Conservation (phyloP, 2,329 filamentous ascomycete species). For the Microascus cirrosus region DNA sequence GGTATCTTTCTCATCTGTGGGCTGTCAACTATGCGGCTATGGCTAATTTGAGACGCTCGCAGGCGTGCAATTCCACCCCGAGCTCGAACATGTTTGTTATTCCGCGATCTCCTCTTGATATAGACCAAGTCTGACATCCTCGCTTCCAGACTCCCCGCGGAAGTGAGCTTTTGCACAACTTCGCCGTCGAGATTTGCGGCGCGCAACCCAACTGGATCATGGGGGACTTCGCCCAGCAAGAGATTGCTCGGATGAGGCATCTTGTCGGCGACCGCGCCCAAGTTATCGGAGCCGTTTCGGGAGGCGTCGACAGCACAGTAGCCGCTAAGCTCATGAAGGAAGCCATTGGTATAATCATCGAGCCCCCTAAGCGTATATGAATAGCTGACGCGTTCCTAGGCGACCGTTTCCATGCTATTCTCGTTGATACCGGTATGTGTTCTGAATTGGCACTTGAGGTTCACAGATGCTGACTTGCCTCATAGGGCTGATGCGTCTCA, state of each 20-base stretch:
- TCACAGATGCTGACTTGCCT: too few relatives aligned
- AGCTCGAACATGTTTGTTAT: constrained; percentile 37
- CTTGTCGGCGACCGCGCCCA: constrained; percentile 75
- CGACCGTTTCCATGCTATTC: constrained; percentile 49
- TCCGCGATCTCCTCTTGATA: not conserved
- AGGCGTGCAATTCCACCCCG: constrained; percentile 67
- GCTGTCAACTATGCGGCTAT: too few relatives aligned
- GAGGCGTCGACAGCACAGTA: constrained; percentile 85
- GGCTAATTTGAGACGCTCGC: constrained; percentile 33
- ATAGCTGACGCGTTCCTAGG: not conserved
- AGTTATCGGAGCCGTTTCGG: constrained; percentile 48
- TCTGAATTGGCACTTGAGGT: too few relatives aligned
- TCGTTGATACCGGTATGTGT: constrained; percentile 64
- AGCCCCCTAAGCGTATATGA: not conserved
- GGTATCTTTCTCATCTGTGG: constrained; percentile 20
- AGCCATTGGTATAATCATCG: constrained; percentile 49
- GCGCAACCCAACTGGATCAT: constrained; percentile 74
- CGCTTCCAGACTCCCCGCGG: constrained; percentile 55
- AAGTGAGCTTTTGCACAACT: constrained; percentile 66
- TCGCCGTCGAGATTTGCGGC: constrained; percentile 70
- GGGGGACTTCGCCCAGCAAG: constrained; percentile 69
- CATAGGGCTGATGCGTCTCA: constrained; percentile 56
- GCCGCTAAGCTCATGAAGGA: constrained; percentile 77
- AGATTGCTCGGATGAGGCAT: constrained; percentile 68
- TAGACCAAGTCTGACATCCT: not conserved